A percentile compares a stretch with the other conserved stretches of the same genome.
Evolutionary conservation across 1,284 basidiomycete species (phyloP).

Genomic region (Pascua guehoae): DNA sequence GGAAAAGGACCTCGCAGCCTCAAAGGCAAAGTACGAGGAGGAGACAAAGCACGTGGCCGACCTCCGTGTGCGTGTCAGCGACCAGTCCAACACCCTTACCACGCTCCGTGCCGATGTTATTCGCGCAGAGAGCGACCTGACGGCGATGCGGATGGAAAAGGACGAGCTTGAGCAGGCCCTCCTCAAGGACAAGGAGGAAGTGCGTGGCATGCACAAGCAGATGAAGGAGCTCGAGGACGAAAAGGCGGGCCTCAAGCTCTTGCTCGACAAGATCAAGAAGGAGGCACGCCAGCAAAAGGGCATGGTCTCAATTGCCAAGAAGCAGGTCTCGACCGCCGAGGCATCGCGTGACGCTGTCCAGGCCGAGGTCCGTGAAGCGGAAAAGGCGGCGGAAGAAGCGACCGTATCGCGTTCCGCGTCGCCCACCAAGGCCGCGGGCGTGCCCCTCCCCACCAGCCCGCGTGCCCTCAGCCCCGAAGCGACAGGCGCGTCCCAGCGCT

Average conservation of each 20-base stretch:
- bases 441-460: slow-evolving; percentile 68
- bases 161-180: slow-evolving; percentile 84
- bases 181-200: slow-evolving; percentile 91
- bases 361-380: slow-evolving; percentile 60
- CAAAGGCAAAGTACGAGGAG: slow-evolving; percentile 70
- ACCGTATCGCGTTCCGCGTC: slow-evolving; percentile 39
- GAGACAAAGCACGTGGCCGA: slow-evolving; percentile 72
- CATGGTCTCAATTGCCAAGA: slow-evolving; percentile 86
- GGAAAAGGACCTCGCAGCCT: slow-evolving; percentile 46
- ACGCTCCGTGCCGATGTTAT: slow-evolving; percentile 78
- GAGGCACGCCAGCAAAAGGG: slow-evolving; percentile 96
- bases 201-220: slow-evolving; percentile 75
- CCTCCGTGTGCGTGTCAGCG: slow-evolving; percentile 66
- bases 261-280: slow-evolving; percentile 85
- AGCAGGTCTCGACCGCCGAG: slow-evolving; percentile 85
- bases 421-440: slow-evolving; percentile 59
- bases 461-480: slow-evolving; percentile 51
- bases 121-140: slow-evolving; percentile 84
- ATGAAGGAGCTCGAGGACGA: slow-evolving; percentile 80
- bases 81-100: slow-evolving; percentile 74
- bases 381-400: slow-evolving; percentile 52
- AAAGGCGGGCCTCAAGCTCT: slow-evolving; percentile 65
- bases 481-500: slow-evolving; percentile 57
- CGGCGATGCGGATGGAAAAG: slow-evolving; percentile 83
- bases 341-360: slow-evolving; percentile 66